Evolutionary conservation across 2,329 filamentous ascomycete species (phyloP).

Genomic region (Ceratocystiopsis minuta): DNA sequence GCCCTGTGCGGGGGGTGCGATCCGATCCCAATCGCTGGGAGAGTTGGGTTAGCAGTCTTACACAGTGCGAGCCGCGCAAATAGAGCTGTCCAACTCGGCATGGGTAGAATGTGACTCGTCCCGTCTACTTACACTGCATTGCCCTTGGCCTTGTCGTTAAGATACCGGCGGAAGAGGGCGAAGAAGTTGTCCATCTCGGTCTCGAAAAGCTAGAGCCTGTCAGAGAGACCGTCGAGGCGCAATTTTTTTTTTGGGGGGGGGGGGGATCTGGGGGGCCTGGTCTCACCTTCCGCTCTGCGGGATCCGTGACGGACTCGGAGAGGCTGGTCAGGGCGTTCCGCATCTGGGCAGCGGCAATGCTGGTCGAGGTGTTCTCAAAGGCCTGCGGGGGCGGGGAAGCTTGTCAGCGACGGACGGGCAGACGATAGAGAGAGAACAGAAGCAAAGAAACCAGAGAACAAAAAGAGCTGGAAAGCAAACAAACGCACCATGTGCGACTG

Average conservation of each 20-base stretch:
- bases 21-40: conserved; percentile 81
- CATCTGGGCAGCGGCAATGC: conserved; percentile 96
- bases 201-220: conserved; percentile 57
- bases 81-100: too few relatives aligned
- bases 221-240: too few relatives aligned
- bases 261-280: too few relatives aligned
- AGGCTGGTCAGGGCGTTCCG: conserved; percentile 91
- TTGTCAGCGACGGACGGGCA: conserved; percentile 6
- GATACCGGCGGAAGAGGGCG: conserved; percentile 89
- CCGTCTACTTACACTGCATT: conserved; percentile 50
- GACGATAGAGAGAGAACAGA: background rate
- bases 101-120: background rate
- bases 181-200: conserved; percentile 99
- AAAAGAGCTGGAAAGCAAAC: background rate
- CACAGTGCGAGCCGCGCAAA: too few relatives aligned
- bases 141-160: conserved; percentile 98
- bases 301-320: conserved; percentile 73
- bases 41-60: conserved; percentile 8
- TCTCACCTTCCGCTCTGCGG: conserved; percentile 61
- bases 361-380: conserved; percentile 98
- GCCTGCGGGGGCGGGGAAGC: conserved; percentile 37
- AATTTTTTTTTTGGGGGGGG: too few relatives aligned
- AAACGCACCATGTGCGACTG: conserved; percentile 67
- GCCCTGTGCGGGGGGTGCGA: conserved; percentile 76
- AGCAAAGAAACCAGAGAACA: too few relatives aligned